Percentiles rank a stretch among this genome's conserved stretches.
phyloP scores from a whole-genome alignment of 495 filamentous ascomycete genomes.

The Collariella sp. region DNA sequence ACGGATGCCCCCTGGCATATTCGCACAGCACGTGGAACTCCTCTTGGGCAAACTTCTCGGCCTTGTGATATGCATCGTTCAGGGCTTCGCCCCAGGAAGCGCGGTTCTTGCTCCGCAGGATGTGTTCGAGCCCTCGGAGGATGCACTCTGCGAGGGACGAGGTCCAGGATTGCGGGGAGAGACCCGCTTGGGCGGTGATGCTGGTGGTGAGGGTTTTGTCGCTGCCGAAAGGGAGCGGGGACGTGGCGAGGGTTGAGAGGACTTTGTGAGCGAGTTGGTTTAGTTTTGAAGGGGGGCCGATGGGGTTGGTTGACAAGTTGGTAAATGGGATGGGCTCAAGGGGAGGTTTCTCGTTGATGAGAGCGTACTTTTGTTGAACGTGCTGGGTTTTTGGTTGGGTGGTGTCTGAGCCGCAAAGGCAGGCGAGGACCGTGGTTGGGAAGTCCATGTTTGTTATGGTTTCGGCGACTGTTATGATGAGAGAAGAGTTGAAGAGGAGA shows the following conservation, averaged over 20 bases:
- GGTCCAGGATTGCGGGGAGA: slow-evolving; percentile 2
- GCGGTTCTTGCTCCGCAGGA: slow-evolving; percentile 1
- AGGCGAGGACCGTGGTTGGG: not conserved
- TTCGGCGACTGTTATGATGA: not conserved
- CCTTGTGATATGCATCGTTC: slow-evolving; percentile 9
- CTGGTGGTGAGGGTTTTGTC: not conserved
- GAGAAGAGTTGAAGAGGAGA: too few species aligned
- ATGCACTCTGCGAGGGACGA: slow-evolving; percentile 12
- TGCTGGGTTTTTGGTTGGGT: not conserved
- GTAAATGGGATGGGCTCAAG: not conserved
- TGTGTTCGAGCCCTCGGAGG: slow-evolving; percentile 6
- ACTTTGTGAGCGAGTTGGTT: not conserved
- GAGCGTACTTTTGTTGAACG: not conserved
- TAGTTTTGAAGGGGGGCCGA: not conserved
- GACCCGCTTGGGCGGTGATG: not conserved
- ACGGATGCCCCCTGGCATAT: slow-evolving; percentile 15
- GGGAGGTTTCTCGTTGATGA: not conserved
- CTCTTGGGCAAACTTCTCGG: not conserved
- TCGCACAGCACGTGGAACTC: slow-evolving; percentile 6
- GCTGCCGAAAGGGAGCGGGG: not conserved
- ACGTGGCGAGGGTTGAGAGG: not conserved
- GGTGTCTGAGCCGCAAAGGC: not conserved
- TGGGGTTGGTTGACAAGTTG: not conserved
- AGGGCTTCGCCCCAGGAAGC: slow-evolving; percentile 13
- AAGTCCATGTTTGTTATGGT: not conserved